Conservation (phyloP, 805 yeast genomes). For the Candida ponderosae region DNA sequence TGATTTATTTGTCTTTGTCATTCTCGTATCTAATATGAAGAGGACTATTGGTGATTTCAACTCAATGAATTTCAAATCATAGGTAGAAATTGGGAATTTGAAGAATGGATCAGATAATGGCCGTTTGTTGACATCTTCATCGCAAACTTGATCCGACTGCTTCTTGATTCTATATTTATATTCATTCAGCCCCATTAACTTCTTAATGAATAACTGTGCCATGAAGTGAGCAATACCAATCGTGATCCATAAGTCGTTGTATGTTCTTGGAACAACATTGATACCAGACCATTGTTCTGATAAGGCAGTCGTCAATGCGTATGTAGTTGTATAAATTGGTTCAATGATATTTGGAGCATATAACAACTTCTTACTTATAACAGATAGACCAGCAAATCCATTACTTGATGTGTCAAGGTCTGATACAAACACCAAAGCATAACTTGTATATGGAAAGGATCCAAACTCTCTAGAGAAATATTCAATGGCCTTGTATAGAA, state of each 20-base stretch:
- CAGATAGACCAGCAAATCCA: constrained; percentile 69
- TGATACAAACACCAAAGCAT: constrained; percentile 66
- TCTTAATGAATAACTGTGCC: constrained; percentile 63
- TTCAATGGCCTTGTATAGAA: constrained; percentile 72
- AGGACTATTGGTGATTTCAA: constrained; percentile 83
- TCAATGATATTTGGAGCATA: constrained; percentile 74
- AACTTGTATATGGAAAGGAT: constrained; percentile 84
- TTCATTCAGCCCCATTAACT: constrained; percentile 78
- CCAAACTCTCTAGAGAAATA: constrained; percentile 84
- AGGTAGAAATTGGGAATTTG: constrained; percentile 52
- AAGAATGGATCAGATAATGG: constrained; percentile 73
- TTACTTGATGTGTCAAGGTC: constrained; percentile 40
- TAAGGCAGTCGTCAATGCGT: constrained; percentile 56
- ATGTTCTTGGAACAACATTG: constrained; percentile 72
- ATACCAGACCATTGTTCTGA: constrained; percentile 94
- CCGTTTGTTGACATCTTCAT: constrained; percentile 67
- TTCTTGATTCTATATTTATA: constrained; percentile 63
- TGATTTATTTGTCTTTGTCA: constrained; percentile 94
- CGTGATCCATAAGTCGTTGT: constrained; percentile 84
- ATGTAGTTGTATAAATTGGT: constrained; percentile 66
- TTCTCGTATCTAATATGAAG: constrained; percentile 77
- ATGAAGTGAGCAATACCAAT: constrained; percentile 79
- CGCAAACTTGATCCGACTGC: constrained; percentile 58
- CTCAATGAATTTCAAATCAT: constrained; percentile 60
- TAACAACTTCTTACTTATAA: constrained; percentile 51